Conservation (phyloP, 208 protist genomes). For the Acanthamoeba triangularis region DNA sequence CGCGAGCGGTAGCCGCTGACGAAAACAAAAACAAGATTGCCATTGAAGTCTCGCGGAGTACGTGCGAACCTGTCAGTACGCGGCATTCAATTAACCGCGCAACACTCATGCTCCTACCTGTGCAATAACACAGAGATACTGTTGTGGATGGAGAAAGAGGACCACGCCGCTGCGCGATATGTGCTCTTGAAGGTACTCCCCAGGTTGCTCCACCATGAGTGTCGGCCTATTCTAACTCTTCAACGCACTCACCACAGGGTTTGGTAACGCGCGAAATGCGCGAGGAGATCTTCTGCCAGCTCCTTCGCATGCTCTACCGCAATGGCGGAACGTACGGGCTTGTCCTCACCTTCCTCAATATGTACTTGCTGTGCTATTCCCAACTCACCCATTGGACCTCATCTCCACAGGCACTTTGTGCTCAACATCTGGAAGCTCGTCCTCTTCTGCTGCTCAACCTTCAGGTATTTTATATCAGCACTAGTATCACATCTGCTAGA, state of each 20-base stretch:
- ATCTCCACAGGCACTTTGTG: not conserved
- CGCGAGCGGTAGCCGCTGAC: not conserved
- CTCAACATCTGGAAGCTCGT: constrained; percentile 16
- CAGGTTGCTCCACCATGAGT: not conserved
- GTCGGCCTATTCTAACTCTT: too few relatives aligned
- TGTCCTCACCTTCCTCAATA: not conserved
- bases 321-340: not conserved
- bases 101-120: not conserved
- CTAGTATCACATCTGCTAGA: not conserved
- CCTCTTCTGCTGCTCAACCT: constrained; percentile 31
- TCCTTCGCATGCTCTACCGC: constrained; percentile 1
- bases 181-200: not conserved
- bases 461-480: not conserved
- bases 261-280: not conserved
- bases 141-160: constrained; percentile 21
- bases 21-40: not conserved
- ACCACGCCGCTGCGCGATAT: not conserved
- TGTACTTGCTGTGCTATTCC: too few relatives aligned
- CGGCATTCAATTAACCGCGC: not conserved
- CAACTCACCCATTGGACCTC: too few relatives aligned
- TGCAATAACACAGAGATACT: not conserved
- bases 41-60: not conserved
- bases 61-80: not conserved
- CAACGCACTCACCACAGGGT: not conserved
- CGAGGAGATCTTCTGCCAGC: constrained; percentile 42